These are phyloP conservation scores for Nigrograna mackinnonii DNA, from an alignment of 2,329 filamentous ascomycete species.

Conservation along the genomic window DNA sequence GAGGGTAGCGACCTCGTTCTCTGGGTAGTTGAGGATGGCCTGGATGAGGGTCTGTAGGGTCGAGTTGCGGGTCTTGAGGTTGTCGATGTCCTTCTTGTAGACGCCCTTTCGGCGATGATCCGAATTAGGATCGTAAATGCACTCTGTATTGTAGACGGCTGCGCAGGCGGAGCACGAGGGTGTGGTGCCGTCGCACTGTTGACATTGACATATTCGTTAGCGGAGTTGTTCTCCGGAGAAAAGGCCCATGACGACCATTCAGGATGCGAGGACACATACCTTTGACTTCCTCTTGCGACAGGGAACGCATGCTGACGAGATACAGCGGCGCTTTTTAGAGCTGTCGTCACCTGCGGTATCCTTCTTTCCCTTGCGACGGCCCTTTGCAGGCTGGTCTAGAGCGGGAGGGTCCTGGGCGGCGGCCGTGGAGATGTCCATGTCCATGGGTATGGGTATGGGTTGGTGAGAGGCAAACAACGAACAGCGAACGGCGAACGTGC, in stretches of 20 bases:
- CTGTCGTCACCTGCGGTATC: conserved; percentile 42
- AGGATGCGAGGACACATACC: conserved; percentile 24
- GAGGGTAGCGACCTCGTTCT: conserved; percentile 80
- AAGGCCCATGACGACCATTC: not conserved
- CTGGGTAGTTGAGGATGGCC: conserved; percentile 86
- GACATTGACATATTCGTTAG: conserved; percentile 11
- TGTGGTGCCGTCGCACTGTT: conserved; percentile 80
- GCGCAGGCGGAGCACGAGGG: conserved; percentile 95
- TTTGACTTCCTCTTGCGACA: conserved; percentile 46
- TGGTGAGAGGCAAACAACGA: not conserved
- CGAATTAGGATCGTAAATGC: conserved; percentile 93
- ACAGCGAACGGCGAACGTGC: not conserved
- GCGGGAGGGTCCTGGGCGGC: not conserved
- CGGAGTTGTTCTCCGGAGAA: conserved; percentile 11
- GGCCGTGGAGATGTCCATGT: conserved; percentile 10
- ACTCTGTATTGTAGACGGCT: conserved; percentile 88
- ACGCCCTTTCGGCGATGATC: conserved; percentile 96
- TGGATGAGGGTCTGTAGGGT: conserved; percentile 93
- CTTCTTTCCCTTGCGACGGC: conserved; percentile 37
- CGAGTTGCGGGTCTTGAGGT: conserved; percentile 80
- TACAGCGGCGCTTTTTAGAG: conserved; percentile 48
- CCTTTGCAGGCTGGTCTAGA: conserved; percentile 23
- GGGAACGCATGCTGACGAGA: conserved; percentile 43
- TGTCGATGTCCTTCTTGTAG: conserved; percentile 91
- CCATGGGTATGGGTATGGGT: not conserved